phyloP scores from a whole-genome alignment of 78 protist genomes.

The Chrysochromulina parva region DNA sequence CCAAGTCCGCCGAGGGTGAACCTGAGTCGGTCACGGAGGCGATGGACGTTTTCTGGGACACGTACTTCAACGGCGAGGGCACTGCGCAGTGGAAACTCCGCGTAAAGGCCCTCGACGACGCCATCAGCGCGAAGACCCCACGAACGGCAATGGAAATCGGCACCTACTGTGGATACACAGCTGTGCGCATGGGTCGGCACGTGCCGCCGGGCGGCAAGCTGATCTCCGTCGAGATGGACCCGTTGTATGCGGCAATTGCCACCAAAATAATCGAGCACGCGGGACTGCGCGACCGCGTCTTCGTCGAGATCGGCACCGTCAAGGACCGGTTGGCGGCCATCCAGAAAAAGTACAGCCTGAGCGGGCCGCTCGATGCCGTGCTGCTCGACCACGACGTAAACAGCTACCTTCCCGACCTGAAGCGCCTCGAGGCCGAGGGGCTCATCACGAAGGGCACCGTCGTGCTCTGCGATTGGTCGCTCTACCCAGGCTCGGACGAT shows the following conservation, averaged over 20 bases:
- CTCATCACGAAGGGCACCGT: background rate
- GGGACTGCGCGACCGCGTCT: background rate
- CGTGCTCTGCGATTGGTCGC: background rate
- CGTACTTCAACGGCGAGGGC: constrained; percentile 14
- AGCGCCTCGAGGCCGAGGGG: background rate
- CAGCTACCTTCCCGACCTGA: background rate
- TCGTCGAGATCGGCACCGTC: background rate
- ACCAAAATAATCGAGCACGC: constrained; percentile 2
- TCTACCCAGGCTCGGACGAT: background rate
- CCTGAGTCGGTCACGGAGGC: background rate
- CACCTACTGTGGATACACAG: background rate
- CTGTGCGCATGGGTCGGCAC: background rate
- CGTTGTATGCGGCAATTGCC: background rate
- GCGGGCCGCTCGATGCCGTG: background rate
- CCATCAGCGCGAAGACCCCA: background rate
- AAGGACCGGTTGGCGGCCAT: background rate
- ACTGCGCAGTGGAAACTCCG: background rate
- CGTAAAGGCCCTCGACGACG: background rate
- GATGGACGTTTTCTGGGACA: constrained; percentile 29
- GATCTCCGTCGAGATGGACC: constrained; percentile 21
- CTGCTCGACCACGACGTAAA: background rate
- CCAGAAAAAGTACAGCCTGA: background rate
- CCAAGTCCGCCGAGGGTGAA: background rate
- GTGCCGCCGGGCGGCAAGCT: background rate
- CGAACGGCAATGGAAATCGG: background rate